Percentiles rank a stretch among this genome's conserved stretches.
Conservation (phyloP, 495 filamentous ascomycete genomes). For the Lasiosphaeria hispida region DNA sequence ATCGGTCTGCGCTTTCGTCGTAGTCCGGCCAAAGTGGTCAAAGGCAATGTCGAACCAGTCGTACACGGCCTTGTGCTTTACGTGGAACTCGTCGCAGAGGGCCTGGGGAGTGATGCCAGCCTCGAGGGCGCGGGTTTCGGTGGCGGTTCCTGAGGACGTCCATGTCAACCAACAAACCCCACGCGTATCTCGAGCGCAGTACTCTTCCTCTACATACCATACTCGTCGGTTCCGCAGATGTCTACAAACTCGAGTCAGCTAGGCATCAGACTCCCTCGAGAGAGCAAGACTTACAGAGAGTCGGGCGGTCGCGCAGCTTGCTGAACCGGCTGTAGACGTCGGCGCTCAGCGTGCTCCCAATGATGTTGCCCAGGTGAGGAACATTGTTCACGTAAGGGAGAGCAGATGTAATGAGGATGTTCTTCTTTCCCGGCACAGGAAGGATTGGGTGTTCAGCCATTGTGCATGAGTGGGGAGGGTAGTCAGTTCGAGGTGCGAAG, state of each 20-base stretch:
- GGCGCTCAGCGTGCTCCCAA: conserved; percentile 82
- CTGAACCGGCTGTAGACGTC: conserved; percentile 58
- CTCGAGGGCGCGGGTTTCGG: conserved; percentile 66
- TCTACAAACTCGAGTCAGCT: conserved; percentile 13
- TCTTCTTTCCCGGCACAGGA: conserved; percentile 49
- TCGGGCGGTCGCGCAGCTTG: conserved; percentile 44
- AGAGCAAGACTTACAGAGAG: conserved; percentile 21
- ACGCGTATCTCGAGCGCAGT: not conserved
- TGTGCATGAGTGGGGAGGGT: not conserved
- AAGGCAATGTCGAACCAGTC: conserved; percentile 80
- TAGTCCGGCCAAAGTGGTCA: conserved; percentile 81
- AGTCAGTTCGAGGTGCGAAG: no score
- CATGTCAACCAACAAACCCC: not conserved
- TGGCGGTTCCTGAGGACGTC: conserved; percentile 57
- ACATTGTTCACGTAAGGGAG: conserved; percentile 95
- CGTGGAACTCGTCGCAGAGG: conserved; percentile 83
- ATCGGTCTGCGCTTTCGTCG: conserved; percentile 76
- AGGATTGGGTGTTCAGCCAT: conserved; percentile 30
- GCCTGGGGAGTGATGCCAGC: conserved; percentile 61
- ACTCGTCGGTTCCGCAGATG: conserved; percentile 70
- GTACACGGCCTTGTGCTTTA: conserved; percentile 79
- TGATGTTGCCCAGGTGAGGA: conserved; percentile 90
- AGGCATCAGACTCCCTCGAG: no score
- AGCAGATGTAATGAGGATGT: conserved; percentile 62
- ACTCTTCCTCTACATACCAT: conserved; percentile 15